phyloP scores from a whole-genome alignment of 148 eudicot genomes.

The Rhododendron henanense region DNA sequence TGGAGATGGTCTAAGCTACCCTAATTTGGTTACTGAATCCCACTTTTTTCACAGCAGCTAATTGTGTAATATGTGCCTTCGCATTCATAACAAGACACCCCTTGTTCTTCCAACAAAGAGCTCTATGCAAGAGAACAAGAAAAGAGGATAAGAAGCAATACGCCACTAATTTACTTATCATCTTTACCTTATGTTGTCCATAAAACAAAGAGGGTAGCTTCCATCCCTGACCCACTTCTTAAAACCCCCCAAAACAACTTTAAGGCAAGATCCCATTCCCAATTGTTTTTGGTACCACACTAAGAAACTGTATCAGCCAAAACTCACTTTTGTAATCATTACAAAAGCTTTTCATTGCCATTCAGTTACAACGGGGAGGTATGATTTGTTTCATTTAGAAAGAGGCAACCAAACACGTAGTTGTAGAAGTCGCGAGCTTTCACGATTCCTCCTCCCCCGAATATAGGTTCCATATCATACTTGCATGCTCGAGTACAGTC shows the following conservation, averaged over 20 bases:
- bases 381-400: slow-evolving; percentile 61
- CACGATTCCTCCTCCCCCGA: slow-evolving; percentile 36
- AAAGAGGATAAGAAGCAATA: neutral
- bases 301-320: neutral
- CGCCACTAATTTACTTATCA: neutral
- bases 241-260: neutral
- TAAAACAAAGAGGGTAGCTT: neutral
- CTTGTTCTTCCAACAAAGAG: neutral
- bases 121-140: neutral
- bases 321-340: neutral
- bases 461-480: slow-evolving; percentile 49
- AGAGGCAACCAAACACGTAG: slow-evolving; percentile 80
- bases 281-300: neutral
- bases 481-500: slow-evolving; percentile 89
- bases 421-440: slow-evolving; percentile 69
- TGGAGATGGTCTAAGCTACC: neutral
- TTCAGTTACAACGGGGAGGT: slow-evolving; percentile 41
- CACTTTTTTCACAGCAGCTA: too few relatives aligned
- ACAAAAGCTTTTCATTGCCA: neutral
- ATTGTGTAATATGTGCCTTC: neutral
- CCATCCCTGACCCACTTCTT: neutral
- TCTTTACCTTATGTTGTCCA: neutral
- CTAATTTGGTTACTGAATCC: neutral
- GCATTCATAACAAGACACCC: neutral
- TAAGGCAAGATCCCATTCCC: neutral